A percentile compares a stretch with the other conserved stretches of the same genome.
Conservation (phyloP, 768 basidiomycete species). For the Lentinula edodes region DNA sequence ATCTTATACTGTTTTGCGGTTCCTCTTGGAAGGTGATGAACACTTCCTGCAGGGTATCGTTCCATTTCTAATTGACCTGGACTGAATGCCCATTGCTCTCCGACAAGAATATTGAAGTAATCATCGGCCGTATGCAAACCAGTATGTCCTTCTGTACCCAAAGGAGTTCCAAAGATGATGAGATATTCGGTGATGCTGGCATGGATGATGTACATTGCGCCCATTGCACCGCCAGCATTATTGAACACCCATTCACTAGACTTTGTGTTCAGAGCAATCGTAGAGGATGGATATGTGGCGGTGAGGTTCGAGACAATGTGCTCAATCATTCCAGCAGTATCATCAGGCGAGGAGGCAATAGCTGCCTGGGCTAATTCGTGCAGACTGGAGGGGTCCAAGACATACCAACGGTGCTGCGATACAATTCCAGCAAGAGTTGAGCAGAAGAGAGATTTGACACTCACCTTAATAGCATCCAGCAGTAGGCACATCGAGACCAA, state of each 20-base stretch:
- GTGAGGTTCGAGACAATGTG: conserved; percentile 83
- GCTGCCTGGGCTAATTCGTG: conserved; percentile 74
- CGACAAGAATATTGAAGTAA: conserved; percentile 92
- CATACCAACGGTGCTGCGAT: conserved; percentile 76
- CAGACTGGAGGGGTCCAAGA: conserved; percentile 67
- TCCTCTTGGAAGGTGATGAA: conserved; percentile 81
- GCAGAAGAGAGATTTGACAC: too few species aligned
- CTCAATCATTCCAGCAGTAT: conserved; percentile 68
- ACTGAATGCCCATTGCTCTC: conserved; percentile 90
- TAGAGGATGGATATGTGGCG: conserved; percentile 54
- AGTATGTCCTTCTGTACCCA: conserved; percentile 95
- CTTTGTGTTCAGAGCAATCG: conserved; percentile 52
- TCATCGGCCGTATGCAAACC: conserved; percentile 96
- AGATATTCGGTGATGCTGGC: conserved; percentile 96
- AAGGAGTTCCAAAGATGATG: conserved; percentile 92
- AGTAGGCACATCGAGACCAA: conserved; percentile 37
- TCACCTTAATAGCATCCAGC: conserved; percentile 63
- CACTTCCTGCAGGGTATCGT: conserved; percentile 75
- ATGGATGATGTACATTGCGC: conserved; percentile 96
- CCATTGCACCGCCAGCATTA: conserved; percentile 98
- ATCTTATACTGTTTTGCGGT: conserved; percentile 96
- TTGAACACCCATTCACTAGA: conserved; percentile 88
- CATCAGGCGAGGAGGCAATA: conserved; percentile 53
- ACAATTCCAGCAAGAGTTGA: too few species aligned
- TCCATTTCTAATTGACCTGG: conserved; percentile 84